Evolutionary conservation across 2,329 filamentous ascomycete species (phyloP).

Genomic region (Fusarium ambrosium): DNA sequence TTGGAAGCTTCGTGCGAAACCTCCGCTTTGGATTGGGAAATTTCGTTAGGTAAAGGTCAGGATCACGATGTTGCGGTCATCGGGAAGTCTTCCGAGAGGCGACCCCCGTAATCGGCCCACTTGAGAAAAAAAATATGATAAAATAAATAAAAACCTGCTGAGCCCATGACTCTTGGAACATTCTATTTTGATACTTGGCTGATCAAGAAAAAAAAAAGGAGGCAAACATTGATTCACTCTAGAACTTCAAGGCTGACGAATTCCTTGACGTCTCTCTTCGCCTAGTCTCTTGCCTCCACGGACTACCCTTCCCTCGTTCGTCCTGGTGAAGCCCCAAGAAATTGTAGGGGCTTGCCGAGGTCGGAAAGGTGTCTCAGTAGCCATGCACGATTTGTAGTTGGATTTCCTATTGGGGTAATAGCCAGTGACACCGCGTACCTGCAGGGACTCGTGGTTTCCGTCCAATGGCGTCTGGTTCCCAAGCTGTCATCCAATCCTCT

Average conservation of each 20-base stretch:
- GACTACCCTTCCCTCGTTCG: not conserved
- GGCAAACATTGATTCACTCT: not conserved
- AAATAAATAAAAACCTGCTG: constrained; percentile 16
- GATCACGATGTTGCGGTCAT: constrained; percentile 29
- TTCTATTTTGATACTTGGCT: constrained; percentile 31
- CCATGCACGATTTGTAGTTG: constrained; percentile 36
- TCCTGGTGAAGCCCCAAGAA: constrained; percentile 2
- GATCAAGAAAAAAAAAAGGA: not conserved
- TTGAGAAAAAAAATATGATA: constrained; percentile 10
- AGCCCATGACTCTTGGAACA: constrained; percentile 36
- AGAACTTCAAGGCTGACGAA: not conserved
- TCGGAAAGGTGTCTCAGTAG: constrained; percentile 24
- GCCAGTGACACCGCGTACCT: constrained; percentile 34
- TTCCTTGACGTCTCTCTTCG: not conserved
- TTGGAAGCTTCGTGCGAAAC: constrained; percentile 35
- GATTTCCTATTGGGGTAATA: constrained; percentile 28
- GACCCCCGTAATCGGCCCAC: constrained; percentile 25
- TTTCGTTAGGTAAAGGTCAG: constrained; percentile 36
- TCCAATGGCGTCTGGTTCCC: constrained; percentile 35
- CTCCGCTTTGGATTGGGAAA: constrained; percentile 17
- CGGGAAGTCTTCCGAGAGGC: constrained; percentile 32
- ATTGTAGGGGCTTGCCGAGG: constrained; percentile 26
- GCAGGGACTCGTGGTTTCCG: constrained; percentile 33
- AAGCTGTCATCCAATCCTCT: constrained; percentile 25
- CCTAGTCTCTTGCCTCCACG: constrained; percentile 8